These are phyloP conservation scores for Nannochloris sp. DNA, from an alignment of 139 green algal genomes.

Conservation along the genomic window DNA sequence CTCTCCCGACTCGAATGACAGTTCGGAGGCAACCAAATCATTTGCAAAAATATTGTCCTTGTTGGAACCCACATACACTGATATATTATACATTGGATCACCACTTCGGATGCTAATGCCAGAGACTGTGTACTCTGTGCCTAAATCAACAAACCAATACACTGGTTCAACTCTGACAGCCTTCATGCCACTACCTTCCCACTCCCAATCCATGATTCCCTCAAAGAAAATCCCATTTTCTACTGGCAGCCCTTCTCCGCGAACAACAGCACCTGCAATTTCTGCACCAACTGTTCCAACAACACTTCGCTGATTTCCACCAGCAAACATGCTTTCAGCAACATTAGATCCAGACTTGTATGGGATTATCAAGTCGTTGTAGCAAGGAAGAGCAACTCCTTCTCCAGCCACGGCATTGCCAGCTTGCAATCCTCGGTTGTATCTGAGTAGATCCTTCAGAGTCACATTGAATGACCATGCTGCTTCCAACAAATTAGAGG, in stretches of 20 bases:
- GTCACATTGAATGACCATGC: constrained; percentile 21
- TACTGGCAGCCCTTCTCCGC: neutral
- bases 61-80: constrained; percentile 18
- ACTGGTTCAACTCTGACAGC: constrained; percentile 15
- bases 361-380: neutral
- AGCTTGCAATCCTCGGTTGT: constrained; percentile 11
- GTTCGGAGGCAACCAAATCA: constrained; percentile 7
- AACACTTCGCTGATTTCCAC: constrained; percentile 15
- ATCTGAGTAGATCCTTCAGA: constrained; percentile 12
- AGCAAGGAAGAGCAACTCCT: constrained; percentile 18
- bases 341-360: neutral
- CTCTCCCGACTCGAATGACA: constrained; percentile 9
- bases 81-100: constrained; percentile 8
- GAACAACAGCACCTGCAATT: constrained; percentile 16
- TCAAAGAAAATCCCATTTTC: neutral
- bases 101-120: constrained; percentile 15
- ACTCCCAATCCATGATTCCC: neutral
- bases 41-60: constrained; percentile 10
- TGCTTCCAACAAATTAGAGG: constrained; percentile 21
- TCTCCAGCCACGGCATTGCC: neutral
- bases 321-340: constrained; percentile 4
- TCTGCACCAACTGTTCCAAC: constrained; percentile 1
- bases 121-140: neutral
- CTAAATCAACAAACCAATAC: constrained; percentile 26
- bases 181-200: neutral